A percentile compares a stretch with the other conserved stretches of the same genome.
Conservation (phyloP, 116 monocot genomes). For the Dioscorea cayenensis region DNA sequence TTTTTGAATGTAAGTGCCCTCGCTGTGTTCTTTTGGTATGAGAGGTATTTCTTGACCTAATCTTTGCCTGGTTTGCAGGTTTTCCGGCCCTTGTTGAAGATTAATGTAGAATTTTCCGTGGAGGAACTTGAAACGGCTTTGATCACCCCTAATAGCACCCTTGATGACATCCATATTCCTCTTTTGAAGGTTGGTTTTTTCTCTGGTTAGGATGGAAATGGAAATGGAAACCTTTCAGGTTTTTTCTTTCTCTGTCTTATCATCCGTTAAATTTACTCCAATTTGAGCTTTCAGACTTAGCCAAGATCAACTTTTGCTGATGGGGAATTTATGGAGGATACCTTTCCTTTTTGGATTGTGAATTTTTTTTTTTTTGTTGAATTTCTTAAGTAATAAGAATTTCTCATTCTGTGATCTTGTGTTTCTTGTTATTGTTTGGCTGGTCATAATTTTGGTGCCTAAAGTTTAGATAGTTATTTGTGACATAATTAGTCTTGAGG, state of each 20-base stretch:
- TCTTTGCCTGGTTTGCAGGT: slow-evolving; percentile 30
- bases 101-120: slow-evolving; percentile 76
- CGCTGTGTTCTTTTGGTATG: background rate
- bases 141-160: slow-evolving; percentile 69
- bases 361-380: too few species aligned
- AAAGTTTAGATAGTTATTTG: too few species aligned
- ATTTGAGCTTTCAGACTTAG: too few species aligned
- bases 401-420: too few species aligned
- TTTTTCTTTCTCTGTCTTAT: too few species aligned
- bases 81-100: slow-evolving; percentile 81
- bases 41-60: background rate
- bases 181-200: slow-evolving; percentile 66
- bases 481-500: too few species aligned
- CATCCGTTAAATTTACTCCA: too few species aligned
- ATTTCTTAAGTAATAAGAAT: too few species aligned
- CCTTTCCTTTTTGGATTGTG: background rate
- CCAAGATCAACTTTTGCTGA: too few species aligned
- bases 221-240: too few species aligned
- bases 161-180: slow-evolving; percentile 91
- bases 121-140: slow-evolving; percentile 96
- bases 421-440: too few species aligned
- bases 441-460: too few species aligned
- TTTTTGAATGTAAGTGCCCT: slow-evolving; percentile 72
- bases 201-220: background rate
- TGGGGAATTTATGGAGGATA: background rate